Evolutionary conservation across 2,329 filamentous ascomycete species (phyloP).

Genomic region (Trichoderma afroharzianum): DNA sequence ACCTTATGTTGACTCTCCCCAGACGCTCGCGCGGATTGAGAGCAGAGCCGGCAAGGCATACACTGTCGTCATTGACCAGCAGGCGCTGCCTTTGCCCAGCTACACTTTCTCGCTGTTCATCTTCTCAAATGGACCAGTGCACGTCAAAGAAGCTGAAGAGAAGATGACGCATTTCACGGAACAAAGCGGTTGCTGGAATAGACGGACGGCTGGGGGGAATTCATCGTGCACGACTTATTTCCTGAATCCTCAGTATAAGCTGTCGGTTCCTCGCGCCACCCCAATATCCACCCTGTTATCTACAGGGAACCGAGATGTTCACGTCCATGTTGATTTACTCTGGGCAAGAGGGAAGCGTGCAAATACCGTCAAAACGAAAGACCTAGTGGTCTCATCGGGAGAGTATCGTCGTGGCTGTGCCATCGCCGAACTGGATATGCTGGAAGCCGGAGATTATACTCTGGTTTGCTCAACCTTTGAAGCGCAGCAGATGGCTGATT

Average conservation of each 20-base stretch:
- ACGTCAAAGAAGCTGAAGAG: conserved; percentile 59
- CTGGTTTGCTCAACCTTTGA: conserved; percentile 91
- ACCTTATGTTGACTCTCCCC: conserved; percentile 90
- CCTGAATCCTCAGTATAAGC: conserved; percentile 81
- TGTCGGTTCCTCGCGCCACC: conserved; percentile 55
- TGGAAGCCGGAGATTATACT: conserved; percentile 76
- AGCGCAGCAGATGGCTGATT: conserved; percentile 69
- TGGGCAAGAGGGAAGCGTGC: conserved; percentile 73
- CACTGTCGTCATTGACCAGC: conserved; percentile 69
- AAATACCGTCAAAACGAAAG: conserved; percentile 64
- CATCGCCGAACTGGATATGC: conserved; percentile 56
- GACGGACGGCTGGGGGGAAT: conserved; percentile 79
- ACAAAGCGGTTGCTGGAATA: conserved; percentile 67
- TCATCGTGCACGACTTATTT: conserved; percentile 71
- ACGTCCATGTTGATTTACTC: conserved; percentile 80
- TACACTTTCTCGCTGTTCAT: conserved; percentile 87
- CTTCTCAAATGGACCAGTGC: conserved; percentile 65
- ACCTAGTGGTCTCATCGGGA: conserved; percentile 79
- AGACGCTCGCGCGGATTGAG: conserved; percentile 73
- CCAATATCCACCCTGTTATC: conserved; percentile 72
- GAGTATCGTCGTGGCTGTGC: conserved; percentile 82
- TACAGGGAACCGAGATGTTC: conserved; percentile 61
- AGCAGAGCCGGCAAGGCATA: conserved; percentile 40
- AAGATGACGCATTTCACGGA: conserved; percentile 57
- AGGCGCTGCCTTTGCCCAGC: conserved; percentile 66